Evolutionary conservation across 73 alveolate genomes (phyloP), one percentile per base, ranked within the genome.

Genomic region (Paraurostyla sp.): DNA sequence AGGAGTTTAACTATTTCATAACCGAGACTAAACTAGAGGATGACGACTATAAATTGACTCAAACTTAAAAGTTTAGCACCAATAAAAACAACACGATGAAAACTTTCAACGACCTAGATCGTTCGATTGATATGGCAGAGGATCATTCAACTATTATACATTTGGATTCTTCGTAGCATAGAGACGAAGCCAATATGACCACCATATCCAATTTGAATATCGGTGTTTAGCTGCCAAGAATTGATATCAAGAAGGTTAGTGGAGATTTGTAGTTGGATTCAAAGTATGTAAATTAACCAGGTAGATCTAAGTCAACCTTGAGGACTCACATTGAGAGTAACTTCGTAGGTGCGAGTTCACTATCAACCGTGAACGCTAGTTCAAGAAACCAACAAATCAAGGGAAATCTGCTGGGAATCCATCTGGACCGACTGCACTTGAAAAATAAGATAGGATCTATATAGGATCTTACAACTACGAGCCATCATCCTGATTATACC

Each of bases 371-470:
- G 2, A 22, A 65, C 7, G 60, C 40, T 22, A 38, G 60, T 38
- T 65, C 82, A 7, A 3, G 82, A 65, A 35, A 16, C 9, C 40
- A 20, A 38, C 40, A 16, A 1, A 65, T 38, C 23, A 36, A n/a
- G n/a, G n/a, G n/a, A n/a, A n/a, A n/a, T n/a, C n/a, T n/a, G n/a
- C n/a, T n/a, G n/a, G n/a, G n/a, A n/a, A n/a, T n/a, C n/a, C n/a
- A n/a, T n/a, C n/a, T n/a, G n/a, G 32, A 32, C 9, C 16, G 60
- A 32, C 41, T 65, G 82, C 56, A 65, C 11, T 35, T 60, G 50
- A 60, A 16, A 2, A 45, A 65, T 20, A 65, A 65, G 33, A 65
- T 65, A 6, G 82, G 82, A 2, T 65, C 82, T 15, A 65, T 65
- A 15, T 38, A 65, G 25, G 33, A 65, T 36, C 25, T 65, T n/a